Conservation (phyloP, 2,329 filamentous ascomycete species). For the Beauveria medogensis region DNA sequence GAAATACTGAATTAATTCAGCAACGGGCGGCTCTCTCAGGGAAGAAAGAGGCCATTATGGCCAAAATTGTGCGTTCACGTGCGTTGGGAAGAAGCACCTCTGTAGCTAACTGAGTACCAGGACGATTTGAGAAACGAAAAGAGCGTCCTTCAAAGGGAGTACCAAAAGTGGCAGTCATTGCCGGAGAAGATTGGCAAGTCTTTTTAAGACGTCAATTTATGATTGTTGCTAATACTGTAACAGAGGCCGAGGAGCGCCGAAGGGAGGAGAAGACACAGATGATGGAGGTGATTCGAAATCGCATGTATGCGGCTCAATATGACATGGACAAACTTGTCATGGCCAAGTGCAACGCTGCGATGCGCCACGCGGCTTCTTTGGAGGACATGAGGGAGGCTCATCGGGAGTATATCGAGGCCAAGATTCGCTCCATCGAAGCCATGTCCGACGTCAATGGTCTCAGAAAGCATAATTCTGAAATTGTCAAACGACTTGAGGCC, state of each 20-base stretch:
- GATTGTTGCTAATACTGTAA: slow-evolving; percentile 14
- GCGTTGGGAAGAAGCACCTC: not conserved
- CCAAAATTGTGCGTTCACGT: slow-evolving; percentile 25
- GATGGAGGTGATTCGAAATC: slow-evolving; percentile 24
- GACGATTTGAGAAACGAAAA: slow-evolving; percentile 53
- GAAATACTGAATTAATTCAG: slow-evolving; percentile 15
- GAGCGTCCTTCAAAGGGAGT: slow-evolving; percentile 55
- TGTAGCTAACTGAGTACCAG: slow-evolving; percentile 27
- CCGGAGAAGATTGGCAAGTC: slow-evolving; percentile 62
- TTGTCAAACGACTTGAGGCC: slow-evolving; percentile 43
- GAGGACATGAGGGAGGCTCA: slow-evolving; percentile 54
- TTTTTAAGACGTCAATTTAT: not conserved
- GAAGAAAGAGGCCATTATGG: slow-evolving; percentile 27
- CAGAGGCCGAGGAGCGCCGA: slow-evolving; percentile 27
- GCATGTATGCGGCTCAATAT: slow-evolving; percentile 41
- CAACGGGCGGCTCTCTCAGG: slow-evolving; percentile 30
- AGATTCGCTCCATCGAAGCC: slow-evolving; percentile 70
- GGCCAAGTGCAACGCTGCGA: slow-evolving; percentile 44
- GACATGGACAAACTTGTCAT: slow-evolving; percentile 48
- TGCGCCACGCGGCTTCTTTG: slow-evolving; percentile 51
- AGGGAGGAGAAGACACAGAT: slow-evolving; percentile 24
- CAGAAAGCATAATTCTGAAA: slow-evolving; percentile 54
- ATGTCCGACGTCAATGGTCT: slow-evolving; percentile 68
- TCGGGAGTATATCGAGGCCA: slow-evolving; percentile 57
- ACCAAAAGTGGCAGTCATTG: slow-evolving; percentile 56